Percentiles rank a stretch among this genome's conserved stretches.
These are phyloP conservation scores for Populus trichocarpa DNA, from an alignment of 441 rosid genomes.

Conservation along the genomic window DNA sequence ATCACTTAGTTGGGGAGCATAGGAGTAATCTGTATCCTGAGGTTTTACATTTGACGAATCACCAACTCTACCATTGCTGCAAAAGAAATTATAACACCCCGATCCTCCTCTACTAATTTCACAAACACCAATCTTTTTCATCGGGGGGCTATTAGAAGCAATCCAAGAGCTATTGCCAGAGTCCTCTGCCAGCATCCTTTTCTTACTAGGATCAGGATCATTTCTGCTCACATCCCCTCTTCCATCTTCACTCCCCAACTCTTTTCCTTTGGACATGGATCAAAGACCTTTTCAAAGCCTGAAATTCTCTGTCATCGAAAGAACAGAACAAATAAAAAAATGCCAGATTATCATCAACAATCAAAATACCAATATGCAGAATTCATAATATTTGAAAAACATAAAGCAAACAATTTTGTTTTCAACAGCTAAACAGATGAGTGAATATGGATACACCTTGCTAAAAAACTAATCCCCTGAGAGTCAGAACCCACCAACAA, in stretches of 20 bases:
- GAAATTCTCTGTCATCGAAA: constrained; percentile 14
- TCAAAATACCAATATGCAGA: background rate
- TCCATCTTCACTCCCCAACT: constrained; percentile 29
- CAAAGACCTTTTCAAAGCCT: constrained; percentile 4
- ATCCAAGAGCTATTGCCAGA: constrained; percentile 7
- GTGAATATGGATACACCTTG: background rate
- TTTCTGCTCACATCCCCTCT: constrained; percentile 12
- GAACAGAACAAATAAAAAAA: no score
- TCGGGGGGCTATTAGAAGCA: constrained; percentile 17
- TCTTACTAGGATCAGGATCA: constrained; percentile 12
- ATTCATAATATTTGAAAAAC: background rate
- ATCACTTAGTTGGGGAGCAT: constrained; percentile 52
- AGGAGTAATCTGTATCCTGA: constrained; percentile 93
- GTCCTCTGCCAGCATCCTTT: constrained; percentile 27
- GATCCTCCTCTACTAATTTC: constrained; percentile 18
- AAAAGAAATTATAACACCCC: constrained; percentile 19
- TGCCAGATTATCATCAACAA: background rate
- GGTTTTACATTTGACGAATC: constrained; percentile 39
- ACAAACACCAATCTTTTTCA: constrained; percentile 21
- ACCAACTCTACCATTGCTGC: constrained; percentile 14
- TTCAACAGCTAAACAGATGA: background rate
- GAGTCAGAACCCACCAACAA: background rate
- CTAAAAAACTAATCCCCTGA: background rate
- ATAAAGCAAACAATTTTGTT: background rate
- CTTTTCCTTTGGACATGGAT: constrained; percentile 40